These are phyloP conservation scores for Niebla homalea DNA, from an alignment of 495 filamentous ascomycete species.

Conservation along the genomic window DNA sequence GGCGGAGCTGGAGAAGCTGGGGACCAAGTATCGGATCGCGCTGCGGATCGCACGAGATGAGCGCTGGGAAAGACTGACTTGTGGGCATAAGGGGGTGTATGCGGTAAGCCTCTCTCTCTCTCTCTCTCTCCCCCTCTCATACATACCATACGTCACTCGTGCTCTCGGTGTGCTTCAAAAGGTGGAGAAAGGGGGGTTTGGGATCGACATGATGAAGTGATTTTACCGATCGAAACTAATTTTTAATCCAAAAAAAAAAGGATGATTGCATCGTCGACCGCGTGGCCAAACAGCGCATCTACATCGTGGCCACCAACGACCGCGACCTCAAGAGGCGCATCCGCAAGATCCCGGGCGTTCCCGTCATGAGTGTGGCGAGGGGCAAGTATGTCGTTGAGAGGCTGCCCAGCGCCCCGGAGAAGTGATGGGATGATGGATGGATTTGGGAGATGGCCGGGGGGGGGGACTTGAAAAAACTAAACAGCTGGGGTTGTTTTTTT, in stretches of 20 bases:
- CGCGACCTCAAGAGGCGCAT: constrained; percentile 60
- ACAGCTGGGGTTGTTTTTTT: too few relatives aligned
- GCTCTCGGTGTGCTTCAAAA: too few relatives aligned
- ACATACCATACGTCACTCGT: too few relatives aligned
- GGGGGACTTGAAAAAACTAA: background rate
- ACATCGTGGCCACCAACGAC: constrained; percentile 17
- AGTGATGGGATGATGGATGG: constrained; percentile 10
- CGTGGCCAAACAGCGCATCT: constrained; percentile 52
- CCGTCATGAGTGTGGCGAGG: constrained; percentile 56
- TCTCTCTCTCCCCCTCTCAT: too few relatives aligned
- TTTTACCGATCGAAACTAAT: too few relatives aligned
- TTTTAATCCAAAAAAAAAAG: too few relatives aligned
- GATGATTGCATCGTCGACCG: constrained; percentile 92
- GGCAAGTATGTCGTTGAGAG: constrained; percentile 90
- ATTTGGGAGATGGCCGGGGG: background rate
- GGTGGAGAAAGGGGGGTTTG: too few relatives aligned
- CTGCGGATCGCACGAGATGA: constrained; percentile 86
- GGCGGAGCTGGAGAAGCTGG: constrained; percentile 84
- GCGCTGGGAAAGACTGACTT: constrained; percentile 68
- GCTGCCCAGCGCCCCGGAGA: constrained; percentile 66
- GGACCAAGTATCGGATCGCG: constrained; percentile 77
- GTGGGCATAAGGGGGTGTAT: constrained; percentile 82
- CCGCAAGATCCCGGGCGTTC: constrained; percentile 60
- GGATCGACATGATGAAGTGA: too few relatives aligned
- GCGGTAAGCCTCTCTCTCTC: constrained; percentile 25